Evolutionary conservation across 495 filamentous ascomycete species (phyloP).

Genomic region (Amorphotheca resinae): DNA sequence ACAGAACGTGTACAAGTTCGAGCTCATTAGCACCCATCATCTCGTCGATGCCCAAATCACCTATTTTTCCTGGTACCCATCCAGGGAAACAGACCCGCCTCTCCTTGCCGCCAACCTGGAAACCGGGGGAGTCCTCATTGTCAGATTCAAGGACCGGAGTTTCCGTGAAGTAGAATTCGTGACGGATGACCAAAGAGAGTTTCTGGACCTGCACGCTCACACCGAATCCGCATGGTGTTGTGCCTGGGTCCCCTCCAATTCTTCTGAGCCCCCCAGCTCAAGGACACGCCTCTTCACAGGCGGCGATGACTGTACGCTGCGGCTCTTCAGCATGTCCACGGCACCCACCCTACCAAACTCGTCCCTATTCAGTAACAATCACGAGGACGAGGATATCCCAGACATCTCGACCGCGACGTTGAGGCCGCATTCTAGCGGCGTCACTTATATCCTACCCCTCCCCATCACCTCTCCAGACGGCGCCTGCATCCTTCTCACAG

Average conservation of each 20-base stretch:
- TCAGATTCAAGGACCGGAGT: not conserved
- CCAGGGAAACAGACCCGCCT: not conserved
- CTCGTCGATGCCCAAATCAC: constrained; percentile 34
- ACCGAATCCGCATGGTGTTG: constrained; percentile 52
- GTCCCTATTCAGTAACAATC: not conserved
- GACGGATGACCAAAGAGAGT: not conserved
- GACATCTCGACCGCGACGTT: constrained; percentile 9
- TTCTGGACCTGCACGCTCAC: constrained; percentile 3
- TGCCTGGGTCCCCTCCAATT: constrained; percentile 30
- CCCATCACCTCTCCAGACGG: constrained; percentile 27
- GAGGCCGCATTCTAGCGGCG: constrained; percentile 63
- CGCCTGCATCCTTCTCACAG: constrained; percentile 53
- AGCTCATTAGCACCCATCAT: constrained; percentile 6
- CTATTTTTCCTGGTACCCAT: constrained; percentile 59
- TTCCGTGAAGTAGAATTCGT: not conserved
- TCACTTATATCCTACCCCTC: constrained; percentile 74
- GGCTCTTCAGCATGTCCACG: constrained; percentile 17
- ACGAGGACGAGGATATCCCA: not conserved
- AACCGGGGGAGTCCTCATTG: not conserved
- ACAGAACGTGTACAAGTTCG: not conserved
- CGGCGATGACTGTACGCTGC: constrained; percentile 51
- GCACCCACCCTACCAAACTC: not conserved
- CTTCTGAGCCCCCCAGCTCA: not conserved
- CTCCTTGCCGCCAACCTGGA: constrained; percentile 7
- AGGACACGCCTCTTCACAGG: constrained; percentile 41